These are phyloP conservation scores for Cercis canadensis DNA, from an alignment of 306 rosid genomes.

Conservation along the genomic window DNA sequence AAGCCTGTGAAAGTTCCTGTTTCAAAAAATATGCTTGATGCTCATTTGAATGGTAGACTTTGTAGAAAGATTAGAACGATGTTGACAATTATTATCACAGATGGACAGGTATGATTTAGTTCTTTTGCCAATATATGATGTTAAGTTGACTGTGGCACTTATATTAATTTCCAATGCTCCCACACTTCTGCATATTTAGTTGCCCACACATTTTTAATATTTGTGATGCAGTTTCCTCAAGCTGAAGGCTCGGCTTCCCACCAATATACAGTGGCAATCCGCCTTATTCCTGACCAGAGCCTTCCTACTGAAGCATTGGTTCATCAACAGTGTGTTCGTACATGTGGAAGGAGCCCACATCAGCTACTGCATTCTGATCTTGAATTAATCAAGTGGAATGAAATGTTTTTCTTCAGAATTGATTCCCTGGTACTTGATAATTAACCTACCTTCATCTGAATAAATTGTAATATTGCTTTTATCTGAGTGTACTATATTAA, in stretches of 20 bases:
- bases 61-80: slow-evolving; percentile 64
- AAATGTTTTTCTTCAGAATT: slow-evolving; percentile 92
- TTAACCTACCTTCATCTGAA: neutral
- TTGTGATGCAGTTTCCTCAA: slow-evolving; percentile 71
- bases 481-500: neutral
- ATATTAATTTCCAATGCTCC: slow-evolving; percentile 1
- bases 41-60: slow-evolving; percentile 75
- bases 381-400: slow-evolving; percentile 88
- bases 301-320: slow-evolving; percentile 49
- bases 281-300: slow-evolving; percentile 65
- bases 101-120: slow-evolving; percentile 69
- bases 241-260: slow-evolving; percentile 65
- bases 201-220: slow-evolving; percentile 16
- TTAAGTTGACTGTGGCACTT: slow-evolving; percentile 31
- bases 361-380: slow-evolving; percentile 58
- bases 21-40: slow-evolving; percentile 89
- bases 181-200: slow-evolving; percentile 10
- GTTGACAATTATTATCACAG: slow-evolving; percentile 76
- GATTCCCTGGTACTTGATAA: slow-evolving; percentile 71
- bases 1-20: slow-evolving; percentile 90
- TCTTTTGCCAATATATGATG: slow-evolving; percentile 10
- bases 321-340: slow-evolving; percentile 89
- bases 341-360: slow-evolving; percentile 73
- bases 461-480: neutral
- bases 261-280: slow-evolving; percentile 77